A percentile compares a stretch with the other conserved stretches of the same genome.
Evolutionary conservation across 257 asterid genomes (phyloP).

Genomic region (Fraxinus anomala): DNA sequence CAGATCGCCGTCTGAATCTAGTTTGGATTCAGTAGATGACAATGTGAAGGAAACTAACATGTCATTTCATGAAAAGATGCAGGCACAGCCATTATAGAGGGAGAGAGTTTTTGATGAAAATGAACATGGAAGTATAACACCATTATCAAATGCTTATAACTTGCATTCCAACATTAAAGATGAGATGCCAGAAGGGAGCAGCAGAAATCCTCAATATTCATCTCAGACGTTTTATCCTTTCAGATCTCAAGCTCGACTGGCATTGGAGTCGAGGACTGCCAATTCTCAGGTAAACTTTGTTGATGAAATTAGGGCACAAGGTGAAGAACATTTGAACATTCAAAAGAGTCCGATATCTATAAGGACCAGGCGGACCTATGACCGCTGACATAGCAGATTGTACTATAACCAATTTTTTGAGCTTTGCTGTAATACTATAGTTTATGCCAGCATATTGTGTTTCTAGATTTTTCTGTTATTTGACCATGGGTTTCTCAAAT

Average conservation of each 20-base stretch:
- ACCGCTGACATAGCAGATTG: slow-evolving; percentile 25
- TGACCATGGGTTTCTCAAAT: neutral
- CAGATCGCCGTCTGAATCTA: slow-evolving; percentile 47
- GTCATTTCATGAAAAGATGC: slow-evolving; percentile 25
- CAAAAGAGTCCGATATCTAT: slow-evolving; percentile 53
- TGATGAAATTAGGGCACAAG: slow-evolving; percentile 13
- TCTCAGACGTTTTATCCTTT: slow-evolving; percentile 16
- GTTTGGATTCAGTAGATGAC: slow-evolving; percentile 47
- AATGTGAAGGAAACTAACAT: slow-evolving; percentile 14
- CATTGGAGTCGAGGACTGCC: slow-evolving; percentile 22
- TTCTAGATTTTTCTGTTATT: no score
- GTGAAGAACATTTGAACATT: slow-evolving; percentile 33
- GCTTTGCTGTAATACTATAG: slow-evolving; percentile 12
- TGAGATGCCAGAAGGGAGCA: slow-evolving; percentile 27
- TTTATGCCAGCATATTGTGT: neutral
- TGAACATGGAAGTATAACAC: slow-evolving; percentile 13
- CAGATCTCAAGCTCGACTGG: slow-evolving; percentile 19
- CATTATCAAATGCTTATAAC: neutral
- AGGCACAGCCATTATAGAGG: slow-evolving; percentile 23
- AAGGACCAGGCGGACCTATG: slow-evolving; percentile 42
- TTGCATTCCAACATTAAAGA: slow-evolving; percentile 3
- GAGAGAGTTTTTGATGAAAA: slow-evolving; percentile 40
- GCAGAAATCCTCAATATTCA: slow-evolving; percentile 20
- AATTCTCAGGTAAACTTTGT: neutral
- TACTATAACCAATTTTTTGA: neutral